Conservation (phyloP, 192 early-diverging fungal genomes). For the Coemansia sp. region DNA sequence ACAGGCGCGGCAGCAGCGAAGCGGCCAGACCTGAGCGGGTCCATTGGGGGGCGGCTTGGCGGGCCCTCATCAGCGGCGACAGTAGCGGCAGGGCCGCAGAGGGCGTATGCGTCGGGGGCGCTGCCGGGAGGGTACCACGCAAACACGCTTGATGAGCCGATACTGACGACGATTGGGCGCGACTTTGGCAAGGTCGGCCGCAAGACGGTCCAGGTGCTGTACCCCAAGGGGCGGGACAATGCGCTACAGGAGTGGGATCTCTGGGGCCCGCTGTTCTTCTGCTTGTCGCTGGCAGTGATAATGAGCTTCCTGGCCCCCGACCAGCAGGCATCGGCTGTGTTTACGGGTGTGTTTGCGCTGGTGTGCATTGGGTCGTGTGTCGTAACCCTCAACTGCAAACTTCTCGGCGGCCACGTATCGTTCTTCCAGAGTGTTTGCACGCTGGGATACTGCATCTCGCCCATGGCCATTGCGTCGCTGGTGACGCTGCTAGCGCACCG, state of each 20-base stretch:
- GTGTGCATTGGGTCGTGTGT: slow-evolving; percentile 92
- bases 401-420: slow-evolving; percentile 89
- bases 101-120: slow-evolving; percentile 27
- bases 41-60: slow-evolving; percentile 43
- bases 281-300: slow-evolving; percentile 79
- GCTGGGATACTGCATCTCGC: slow-evolving; percentile 95
- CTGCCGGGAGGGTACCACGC: slow-evolving; percentile 46
- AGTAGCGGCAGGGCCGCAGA: slow-evolving; percentile 19
- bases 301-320: slow-evolving; percentile 71
- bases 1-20: slow-evolving; percentile 5
- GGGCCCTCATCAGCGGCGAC: no score
- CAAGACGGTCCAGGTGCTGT: slow-evolving; percentile 36
- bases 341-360: slow-evolving; percentile 90
- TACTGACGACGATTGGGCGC: slow-evolving; percentile 79
- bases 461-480: slow-evolving; percentile 75
- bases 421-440: slow-evolving; percentile 97
- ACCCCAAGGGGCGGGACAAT: slow-evolving; percentile 40
- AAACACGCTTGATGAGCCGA: slow-evolving; percentile 93
- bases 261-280: slow-evolving; percentile 95
- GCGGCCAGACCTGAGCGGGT: slow-evolving; percentile 41
- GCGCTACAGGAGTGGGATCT: slow-evolving; percentile 69
- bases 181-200: slow-evolving; percentile 38
- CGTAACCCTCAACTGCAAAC: slow-evolving; percentile 92
- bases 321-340: slow-evolving; percentile 78
- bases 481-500: slow-evolving; percentile 60